Evolutionary conservation across 1,284 basidiomycete genomes (phyloP).

Genomic region (Rhodotorula sp.): DNA sequence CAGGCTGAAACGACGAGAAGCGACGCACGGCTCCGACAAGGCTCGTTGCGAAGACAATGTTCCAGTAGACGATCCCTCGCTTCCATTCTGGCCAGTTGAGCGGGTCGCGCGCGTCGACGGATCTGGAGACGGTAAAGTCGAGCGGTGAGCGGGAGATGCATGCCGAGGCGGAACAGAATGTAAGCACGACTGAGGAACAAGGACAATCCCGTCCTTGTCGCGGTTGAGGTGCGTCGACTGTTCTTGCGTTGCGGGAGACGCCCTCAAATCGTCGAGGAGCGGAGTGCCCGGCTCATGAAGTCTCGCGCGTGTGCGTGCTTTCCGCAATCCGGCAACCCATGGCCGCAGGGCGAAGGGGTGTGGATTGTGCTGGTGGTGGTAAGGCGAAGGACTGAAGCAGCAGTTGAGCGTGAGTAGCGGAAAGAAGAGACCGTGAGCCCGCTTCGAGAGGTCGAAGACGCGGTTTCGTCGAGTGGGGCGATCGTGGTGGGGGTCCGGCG

Average conservation of each 20-base stretch:
- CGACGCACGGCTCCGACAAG: neutral
- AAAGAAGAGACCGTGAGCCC: no score
- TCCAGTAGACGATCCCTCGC: constrained; percentile 52
- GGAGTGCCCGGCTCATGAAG: neutral
- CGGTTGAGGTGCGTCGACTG: constrained; percentile 4
- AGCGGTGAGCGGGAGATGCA: neutral
- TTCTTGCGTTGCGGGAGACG: neutral
- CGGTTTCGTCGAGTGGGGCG: no score
- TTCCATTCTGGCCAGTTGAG: constrained; percentile 16
- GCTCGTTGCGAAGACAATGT: constrained; percentile 24
- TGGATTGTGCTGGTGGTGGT: neutral
- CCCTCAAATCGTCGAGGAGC: constrained; percentile 7
- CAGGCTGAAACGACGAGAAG: neutral
- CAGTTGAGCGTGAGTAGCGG: no score
- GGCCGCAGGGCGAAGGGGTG: no score
- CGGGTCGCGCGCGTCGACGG: constrained; percentile 5
- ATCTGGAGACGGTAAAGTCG: no score
- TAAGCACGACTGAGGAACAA: neutral
- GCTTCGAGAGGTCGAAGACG: no score
- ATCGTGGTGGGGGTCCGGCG: neutral
- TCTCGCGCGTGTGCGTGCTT: neutral
- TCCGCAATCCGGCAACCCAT: constrained; percentile 1
- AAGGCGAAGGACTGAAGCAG: neutral
- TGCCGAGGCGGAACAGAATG: neutral
- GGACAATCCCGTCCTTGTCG: constrained; percentile 15